Base-by-base conservation (phyloP, 1,139 yeast genomes). In the Spathaspora sp. region DNA sequence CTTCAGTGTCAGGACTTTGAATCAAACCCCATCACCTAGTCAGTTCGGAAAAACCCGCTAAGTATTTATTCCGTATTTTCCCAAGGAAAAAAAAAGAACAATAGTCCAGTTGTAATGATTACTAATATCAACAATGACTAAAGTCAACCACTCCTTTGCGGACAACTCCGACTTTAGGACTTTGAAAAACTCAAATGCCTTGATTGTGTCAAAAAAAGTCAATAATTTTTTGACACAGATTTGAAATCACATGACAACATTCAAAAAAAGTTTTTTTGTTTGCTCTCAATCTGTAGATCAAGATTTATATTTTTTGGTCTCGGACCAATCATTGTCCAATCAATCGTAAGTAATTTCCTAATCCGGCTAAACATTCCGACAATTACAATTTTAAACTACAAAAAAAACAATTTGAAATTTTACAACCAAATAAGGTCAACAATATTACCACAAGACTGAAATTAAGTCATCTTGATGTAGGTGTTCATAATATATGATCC, bases 381-480 rank as follows among this genome's bases (percentile, higher is more conserved):
- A n/a, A 7, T 20, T 20, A 20, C 23, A 20, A 20, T 18, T 13
- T n/a, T n/a, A n/a, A n/a, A n/a, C n/a, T 7, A 31, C 17, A 31
- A 31, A 31, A 31, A n/a, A 31, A 31, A 31, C 27, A 25, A 27
- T 27, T n/a, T 27, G 36, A 31, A 31, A 31, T 31, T n/a, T 31
- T 9, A 13, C 13, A 31, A 31, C 36, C 36, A 15, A 31, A 31
- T 13, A n/a, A 4, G 11, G 36, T 4, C 16, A 31, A 13, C 7
- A n/a, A 13, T 20, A 20, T 7, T 20, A 20, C 4, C 23, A 4
- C 7, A 20, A 20, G 23, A 4, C 4, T 20, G 23, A 7, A 20
- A 20, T 7, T 20, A 20, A 20, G 23, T 4, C 23, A 4, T 4
- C 6, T 4, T 7, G 23, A 7, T 4, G 23, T 20, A 20, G 4